Conservation (phyloP, 2,329 filamentous ascomycete species). For the Neonectria ditissima region DNA sequence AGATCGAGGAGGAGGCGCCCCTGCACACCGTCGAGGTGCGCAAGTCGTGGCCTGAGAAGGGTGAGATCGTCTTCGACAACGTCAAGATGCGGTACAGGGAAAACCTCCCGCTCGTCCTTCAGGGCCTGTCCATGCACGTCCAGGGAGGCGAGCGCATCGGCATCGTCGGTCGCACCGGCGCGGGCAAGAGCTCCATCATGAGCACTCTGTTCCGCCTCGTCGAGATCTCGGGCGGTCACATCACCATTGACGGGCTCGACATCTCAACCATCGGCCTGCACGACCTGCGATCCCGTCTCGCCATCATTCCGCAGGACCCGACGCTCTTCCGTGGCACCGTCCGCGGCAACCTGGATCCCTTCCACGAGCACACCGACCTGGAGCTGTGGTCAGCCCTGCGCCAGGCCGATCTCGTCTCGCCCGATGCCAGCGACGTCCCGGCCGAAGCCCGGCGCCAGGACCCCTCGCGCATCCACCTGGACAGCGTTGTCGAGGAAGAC, state of each 20-base stretch:
- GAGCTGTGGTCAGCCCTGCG: conserved; percentile 83
- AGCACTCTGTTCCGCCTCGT: conserved; percentile 82
- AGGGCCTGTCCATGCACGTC: conserved; percentile 78
- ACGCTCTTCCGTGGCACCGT: conserved; percentile 86
- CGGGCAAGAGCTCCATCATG: conserved; percentile 88
- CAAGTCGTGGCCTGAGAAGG: conserved; percentile 84
- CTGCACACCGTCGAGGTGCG: conserved; percentile 80
- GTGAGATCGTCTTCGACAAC: conserved; percentile 81
- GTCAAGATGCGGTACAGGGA: conserved; percentile 84
- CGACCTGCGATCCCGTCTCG: conserved; percentile 79
- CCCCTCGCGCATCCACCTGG: conserved; percentile 79
- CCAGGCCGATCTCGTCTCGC: conserved; percentile 77
- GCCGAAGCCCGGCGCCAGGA: conserved; percentile 80
- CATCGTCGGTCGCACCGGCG: conserved; percentile 84
- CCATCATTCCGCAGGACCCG: conserved; percentile 88
- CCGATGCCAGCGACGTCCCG: conserved; percentile 69
- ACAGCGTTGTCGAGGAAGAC: conserved; percentile 90
- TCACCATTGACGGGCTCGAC: conserved; percentile 74
- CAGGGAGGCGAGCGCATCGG: conserved; percentile 82
- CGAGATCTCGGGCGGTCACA: conserved; percentile 71
- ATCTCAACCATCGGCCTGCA: conserved; percentile 81
- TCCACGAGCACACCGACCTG: conserved; percentile 80
- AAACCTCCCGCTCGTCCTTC: conserved; percentile 78
- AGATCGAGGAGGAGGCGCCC: conserved; percentile 90
- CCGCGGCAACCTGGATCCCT: conserved; percentile 83